A percentile compares a stretch with the other conserved stretches of the same genome.
Conservation (phyloP, 2,329 filamentous ascomycete species). For the Aspergillus tubingensis region DNA sequence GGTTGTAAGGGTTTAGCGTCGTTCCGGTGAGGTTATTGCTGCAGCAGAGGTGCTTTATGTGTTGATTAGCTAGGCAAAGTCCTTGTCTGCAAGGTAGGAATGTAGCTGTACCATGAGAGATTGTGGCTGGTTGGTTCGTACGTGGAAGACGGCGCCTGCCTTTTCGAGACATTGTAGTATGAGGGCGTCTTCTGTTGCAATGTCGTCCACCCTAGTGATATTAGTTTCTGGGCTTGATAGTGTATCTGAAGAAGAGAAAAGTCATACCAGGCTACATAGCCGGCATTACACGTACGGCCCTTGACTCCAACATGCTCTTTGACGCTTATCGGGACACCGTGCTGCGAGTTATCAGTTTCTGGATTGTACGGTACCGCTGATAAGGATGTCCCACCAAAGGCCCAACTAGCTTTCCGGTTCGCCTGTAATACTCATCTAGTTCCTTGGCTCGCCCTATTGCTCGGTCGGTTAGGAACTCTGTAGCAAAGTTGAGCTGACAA, state of each 20-base stretch:
- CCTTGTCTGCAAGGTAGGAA: not conserved
- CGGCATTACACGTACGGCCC: slow-evolving; percentile 43
- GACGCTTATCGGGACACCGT: slow-evolving; percentile 58
- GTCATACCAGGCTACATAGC: slow-evolving; percentile 38
- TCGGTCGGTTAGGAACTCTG: slow-evolving; percentile 40
- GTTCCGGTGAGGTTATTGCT: slow-evolving; percentile 46
- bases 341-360: slow-evolving; percentile 24
- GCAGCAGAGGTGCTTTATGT: slow-evolving; percentile 36
- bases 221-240: not conserved
- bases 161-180: slow-evolving; percentile 35
- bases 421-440: slow-evolving; percentile 33
- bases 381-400: slow-evolving; percentile 36
- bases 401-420: slow-evolving; percentile 50
- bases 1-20: slow-evolving; percentile 46
- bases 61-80: slow-evolving; percentile 8
- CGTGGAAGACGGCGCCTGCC: slow-evolving; percentile 46
- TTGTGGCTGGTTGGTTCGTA: slow-evolving; percentile 48
- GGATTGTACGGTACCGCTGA: not conserved
- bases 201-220: slow-evolving; percentile 35
- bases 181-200: slow-evolving; percentile 39
- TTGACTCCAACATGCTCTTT: slow-evolving; percentile 66
- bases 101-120: slow-evolving; percentile 38
- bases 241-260: too few species aligned
- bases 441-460: slow-evolving; percentile 37
- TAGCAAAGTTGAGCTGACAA: slow-evolving; percentile 38